These are phyloP conservation scores for Psilocybe sp. DNA, from an alignment of 768 basidiomycete species.

Conservation along the genomic window DNA sequence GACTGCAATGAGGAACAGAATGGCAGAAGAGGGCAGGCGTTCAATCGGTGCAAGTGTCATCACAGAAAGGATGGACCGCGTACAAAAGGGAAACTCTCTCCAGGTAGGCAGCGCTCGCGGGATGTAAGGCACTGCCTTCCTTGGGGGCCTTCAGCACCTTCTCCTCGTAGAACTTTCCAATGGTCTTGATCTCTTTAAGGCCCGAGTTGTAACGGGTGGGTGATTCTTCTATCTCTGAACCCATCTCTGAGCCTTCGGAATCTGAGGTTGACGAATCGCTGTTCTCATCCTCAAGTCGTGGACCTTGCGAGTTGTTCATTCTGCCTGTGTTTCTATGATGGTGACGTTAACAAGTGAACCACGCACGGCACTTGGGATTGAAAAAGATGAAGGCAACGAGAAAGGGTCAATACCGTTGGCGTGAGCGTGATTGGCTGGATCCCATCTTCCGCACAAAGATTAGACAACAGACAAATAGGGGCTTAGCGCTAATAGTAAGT, in stretches of 20 bases:
- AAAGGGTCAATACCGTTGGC: no score
- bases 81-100: conserved; percentile 69
- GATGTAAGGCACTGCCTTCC: conserved; percentile 30
- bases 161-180: conserved; percentile 50
- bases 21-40: not conserved
- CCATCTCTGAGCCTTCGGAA: conserved; percentile 12
- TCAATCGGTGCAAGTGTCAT: conserved; percentile 1
- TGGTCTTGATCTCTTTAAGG: conserved; percentile 52
- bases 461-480: no score
- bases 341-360: no score
- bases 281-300: no score
- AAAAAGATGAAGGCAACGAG: no score
- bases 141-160: conserved; percentile 33
- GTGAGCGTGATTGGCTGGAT: not conserved
- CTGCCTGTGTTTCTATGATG: no score
- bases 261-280: not conserved
- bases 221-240: conserved; percentile 5
- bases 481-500: no score
- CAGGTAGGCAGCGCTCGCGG: conserved; percentile 36
- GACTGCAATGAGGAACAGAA: conserved; percentile 35
- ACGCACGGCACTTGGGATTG: no score
- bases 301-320: no score
- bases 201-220: not conserved
- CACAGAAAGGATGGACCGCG: conserved; percentile 23
- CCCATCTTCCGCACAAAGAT: no score